Percentiles rank a stretch among this genome's conserved stretches.
These are phyloP conservation scores for Wickerhamiella musiphila DNA, from an alignment of 805 yeast genomes.

Conservation along the genomic window DNA sequence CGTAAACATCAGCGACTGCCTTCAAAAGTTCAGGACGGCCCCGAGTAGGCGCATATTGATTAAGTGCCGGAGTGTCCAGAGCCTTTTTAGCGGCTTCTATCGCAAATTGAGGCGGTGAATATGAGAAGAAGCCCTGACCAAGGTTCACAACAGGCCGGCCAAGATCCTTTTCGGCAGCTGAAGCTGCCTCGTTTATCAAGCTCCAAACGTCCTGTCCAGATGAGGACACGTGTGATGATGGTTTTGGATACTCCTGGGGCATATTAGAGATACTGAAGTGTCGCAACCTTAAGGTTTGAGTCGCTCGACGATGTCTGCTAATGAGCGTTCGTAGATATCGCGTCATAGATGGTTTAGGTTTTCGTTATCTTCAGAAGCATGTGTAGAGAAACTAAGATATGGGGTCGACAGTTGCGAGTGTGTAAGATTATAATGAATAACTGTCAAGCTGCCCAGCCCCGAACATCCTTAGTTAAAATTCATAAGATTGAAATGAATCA, in stretches of 20 bases:
- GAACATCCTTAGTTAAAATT: too few relatives aligned
- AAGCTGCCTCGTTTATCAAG: slow-evolving; percentile 87
- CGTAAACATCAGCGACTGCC: slow-evolving; percentile 54
- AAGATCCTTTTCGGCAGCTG: slow-evolving; percentile 46
- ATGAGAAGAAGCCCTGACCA: slow-evolving; percentile 96
- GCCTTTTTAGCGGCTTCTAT: slow-evolving; percentile 66
- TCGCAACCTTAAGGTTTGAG: too few relatives aligned
- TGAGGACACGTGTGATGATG: slow-evolving; percentile 9
- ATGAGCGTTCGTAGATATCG: too few relatives aligned
- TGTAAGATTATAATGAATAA: too few relatives aligned
- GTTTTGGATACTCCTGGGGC: slow-evolving; percentile 11
- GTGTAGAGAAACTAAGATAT: too few relatives aligned
- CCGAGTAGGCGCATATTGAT: slow-evolving; percentile 84
- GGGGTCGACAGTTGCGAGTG: too few relatives aligned
- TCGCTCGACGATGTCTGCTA: too few relatives aligned
- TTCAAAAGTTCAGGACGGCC: slow-evolving; percentile 67
- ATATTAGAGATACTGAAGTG: neutral
- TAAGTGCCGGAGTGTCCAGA: slow-evolving; percentile 50
- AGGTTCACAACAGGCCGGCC: slow-evolving; percentile 73
- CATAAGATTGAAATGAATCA: too few relatives aligned
- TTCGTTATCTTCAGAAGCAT: too few relatives aligned
- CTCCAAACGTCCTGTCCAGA: slow-evolving; percentile 71
- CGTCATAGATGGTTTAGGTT: too few relatives aligned
- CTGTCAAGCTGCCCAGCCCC: too few relatives aligned
- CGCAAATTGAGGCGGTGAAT: slow-evolving; percentile 90